Base-by-base conservation (phyloP, 306 rosid species). In the peach (Prunus persica) region DNA sequence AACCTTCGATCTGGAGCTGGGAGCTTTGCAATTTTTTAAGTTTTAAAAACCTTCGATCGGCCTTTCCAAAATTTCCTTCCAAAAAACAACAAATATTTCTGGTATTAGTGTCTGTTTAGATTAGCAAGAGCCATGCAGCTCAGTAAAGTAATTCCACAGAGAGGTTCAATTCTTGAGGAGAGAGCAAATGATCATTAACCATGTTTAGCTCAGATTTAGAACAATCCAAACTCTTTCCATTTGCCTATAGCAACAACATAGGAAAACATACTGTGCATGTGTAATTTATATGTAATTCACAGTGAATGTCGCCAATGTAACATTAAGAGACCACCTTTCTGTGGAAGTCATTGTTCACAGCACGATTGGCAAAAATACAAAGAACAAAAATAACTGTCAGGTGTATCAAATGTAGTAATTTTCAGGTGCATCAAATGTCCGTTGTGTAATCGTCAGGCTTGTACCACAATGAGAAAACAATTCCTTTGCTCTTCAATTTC, bases 401-500 rank as follows among this genome's bases (percentile, higher is more conserved):
- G 76, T 32, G 27, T 69, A 75, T 90, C 86, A 94, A 85, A 94
- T 67, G 55, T 94, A 7, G 9, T 3, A 43, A 73, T 1, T 9
- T 27, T 9, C 45, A 15, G 22, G 76, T 28, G 27, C 72, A 75
- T 90, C 86, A 94, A 85, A 94, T 67, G 55, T 94, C 96, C 46
- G 95, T 84, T 72, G 57, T 64, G 80, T 91, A 94, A 79, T 82
- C 84, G 69, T 94, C 93, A 56, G 98, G 98, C 87, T 90, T 94
- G 69, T 87, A 92, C 97, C 97, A 92, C 84, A 90, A 80, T 64
- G 98, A 89, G 80, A 92, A 88, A 82, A 90, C 92, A 62, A 89
- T 82, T 71, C 89, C 90, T 72, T 90, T 86, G 81, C 76, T 62
- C 88, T 84, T 89, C 75, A 94, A 76, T 54, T 82, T 87, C 80